These are phyloP conservation scores for Hypoxylon rubiginosum DNA, from an alignment of 2,329 filamentous ascomycete species.

Conservation along the genomic window DNA sequence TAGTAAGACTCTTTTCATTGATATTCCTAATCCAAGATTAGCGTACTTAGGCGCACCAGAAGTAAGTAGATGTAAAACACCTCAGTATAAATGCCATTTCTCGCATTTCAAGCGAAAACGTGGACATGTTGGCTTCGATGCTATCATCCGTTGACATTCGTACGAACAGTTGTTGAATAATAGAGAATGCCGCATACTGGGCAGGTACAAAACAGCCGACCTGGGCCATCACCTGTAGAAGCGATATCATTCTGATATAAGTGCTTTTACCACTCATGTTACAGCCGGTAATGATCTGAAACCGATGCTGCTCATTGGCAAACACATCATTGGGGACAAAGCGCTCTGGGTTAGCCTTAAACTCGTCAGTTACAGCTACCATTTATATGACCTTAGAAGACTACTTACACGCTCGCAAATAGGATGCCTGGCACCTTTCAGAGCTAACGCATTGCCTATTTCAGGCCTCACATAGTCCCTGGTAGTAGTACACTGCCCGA, in stretches of 20 bases:
- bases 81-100: slow-evolving; percentile 94
- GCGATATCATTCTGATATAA: slow-evolving; percentile 86
- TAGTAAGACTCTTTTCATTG: slow-evolving; percentile 79
- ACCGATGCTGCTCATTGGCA: slow-evolving; percentile 81
- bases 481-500: slow-evolving; percentile 79
- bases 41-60: background rate
- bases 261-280: slow-evolving; percentile 99
- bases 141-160: slow-evolving; percentile 88
- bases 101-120: slow-evolving; percentile 94
- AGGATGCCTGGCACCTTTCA: slow-evolving; percentile 82
- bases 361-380: slow-evolving; percentile 16
- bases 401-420: slow-evolving; percentile 75
- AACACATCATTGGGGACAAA: slow-evolving; percentile 94
- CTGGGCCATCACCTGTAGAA: slow-evolving; percentile 94
- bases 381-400: background rate
- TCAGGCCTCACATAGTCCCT: slow-evolving; percentile 74
- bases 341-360: slow-evolving; percentile 70
- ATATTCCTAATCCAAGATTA: slow-evolving; percentile 71
- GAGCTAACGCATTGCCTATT: slow-evolving; percentile 75
- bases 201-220: slow-evolving; percentile 93
- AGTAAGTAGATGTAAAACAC: slow-evolving; percentile 47
- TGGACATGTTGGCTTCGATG: slow-evolving; percentile 91
- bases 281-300: slow-evolving; percentile 94
- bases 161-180: slow-evolving; percentile 87
- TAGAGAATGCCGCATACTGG: slow-evolving; percentile 82